Conservation (phyloP, 257 asterid genomes). For the Solanum appendiculatum region DNA sequence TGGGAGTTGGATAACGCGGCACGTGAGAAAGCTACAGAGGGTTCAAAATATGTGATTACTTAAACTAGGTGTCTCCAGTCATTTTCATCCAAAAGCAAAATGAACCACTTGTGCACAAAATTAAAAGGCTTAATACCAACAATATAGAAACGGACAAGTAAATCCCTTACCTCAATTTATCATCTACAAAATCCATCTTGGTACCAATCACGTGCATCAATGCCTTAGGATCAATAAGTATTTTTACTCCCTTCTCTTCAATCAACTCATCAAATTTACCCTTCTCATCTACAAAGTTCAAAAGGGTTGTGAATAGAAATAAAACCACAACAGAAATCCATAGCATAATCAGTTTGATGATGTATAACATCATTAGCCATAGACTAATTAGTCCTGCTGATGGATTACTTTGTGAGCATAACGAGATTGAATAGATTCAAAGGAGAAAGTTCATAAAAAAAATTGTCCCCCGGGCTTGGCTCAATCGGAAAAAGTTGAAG, state of each 20-base stretch:
- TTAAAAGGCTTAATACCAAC: neutral
- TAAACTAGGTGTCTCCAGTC: neutral
- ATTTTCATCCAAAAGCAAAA: neutral
- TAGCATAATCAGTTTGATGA: neutral
- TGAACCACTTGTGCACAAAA: neutral
- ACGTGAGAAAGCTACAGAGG: neutral
- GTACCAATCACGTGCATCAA: constrained; percentile 34
- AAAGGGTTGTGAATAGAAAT: neutral
- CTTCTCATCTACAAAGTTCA: constrained; percentile 8
- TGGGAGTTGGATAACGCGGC: neutral
- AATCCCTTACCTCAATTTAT: constrained; percentile 17
- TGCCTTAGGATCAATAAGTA: constrained; percentile 34
- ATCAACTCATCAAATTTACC: constrained; percentile 18
- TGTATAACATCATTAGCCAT: neutral
- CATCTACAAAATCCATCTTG: constrained; percentile 37
- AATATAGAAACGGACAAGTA: neutral
- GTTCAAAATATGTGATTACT: neutral
- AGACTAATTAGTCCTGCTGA: neutral
- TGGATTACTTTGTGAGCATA: neutral
- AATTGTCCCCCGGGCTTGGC: neutral
- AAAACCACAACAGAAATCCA: neutral
- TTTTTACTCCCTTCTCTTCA: constrained; percentile 34
- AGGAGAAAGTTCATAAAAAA: neutral
- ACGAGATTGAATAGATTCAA: neutral
- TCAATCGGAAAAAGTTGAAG: neutral